phyloP scores from a whole-genome alignment of 2,329 filamentous ascomycete genomes.

The Tolypocladium tropicale region DNA sequence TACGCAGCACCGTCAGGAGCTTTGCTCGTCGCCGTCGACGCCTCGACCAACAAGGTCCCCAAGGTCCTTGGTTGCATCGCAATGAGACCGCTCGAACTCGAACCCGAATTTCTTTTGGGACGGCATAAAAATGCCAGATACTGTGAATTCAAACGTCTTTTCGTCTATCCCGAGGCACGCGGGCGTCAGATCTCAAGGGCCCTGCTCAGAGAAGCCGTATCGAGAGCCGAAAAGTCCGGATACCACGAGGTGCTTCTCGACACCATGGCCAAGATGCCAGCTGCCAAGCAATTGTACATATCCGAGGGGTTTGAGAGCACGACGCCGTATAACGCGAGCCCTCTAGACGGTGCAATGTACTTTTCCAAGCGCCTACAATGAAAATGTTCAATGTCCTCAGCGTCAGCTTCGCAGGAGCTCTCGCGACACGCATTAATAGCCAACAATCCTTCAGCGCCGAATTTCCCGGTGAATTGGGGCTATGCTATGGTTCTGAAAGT shows the following conservation, averaged over 20 bases:
- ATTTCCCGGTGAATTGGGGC: no score
- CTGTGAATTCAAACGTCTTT: conserved; percentile 17
- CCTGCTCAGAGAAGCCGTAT: conserved; percentile 9
- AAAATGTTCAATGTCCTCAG: no score
- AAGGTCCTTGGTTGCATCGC: conserved; percentile 15
- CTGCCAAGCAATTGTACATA: conserved; percentile 13
- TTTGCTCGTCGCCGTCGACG: conserved; percentile 13
- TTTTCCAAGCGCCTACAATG: conserved; percentile 5
- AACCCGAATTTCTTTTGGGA: conserved; percentile 3
- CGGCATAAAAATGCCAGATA: conserved; percentile 1
- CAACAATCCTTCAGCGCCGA: no score
- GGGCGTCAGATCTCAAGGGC: conserved; percentile 12
- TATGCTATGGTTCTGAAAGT: no score
- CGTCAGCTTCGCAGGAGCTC: no score
- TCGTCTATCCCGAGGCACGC: conserved; percentile 15
- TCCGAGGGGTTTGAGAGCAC: conserved; percentile 12
- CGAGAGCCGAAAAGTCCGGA: conserved; percentile 4
- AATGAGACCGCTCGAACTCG: conserved; percentile 10
- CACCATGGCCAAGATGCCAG: conserved; percentile 11
- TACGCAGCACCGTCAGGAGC: conserved; percentile 14
- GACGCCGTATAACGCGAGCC: conserved; percentile 12
- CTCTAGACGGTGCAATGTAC: conserved; percentile 10
- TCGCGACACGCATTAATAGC: no score
- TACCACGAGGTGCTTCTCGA: conserved; percentile 15
- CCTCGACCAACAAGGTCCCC: conserved; percentile 7